Base-by-base conservation (phyloP, 495 filamentous ascomycete genomes). In the Pyrenopolyporus hunteri region DNA sequence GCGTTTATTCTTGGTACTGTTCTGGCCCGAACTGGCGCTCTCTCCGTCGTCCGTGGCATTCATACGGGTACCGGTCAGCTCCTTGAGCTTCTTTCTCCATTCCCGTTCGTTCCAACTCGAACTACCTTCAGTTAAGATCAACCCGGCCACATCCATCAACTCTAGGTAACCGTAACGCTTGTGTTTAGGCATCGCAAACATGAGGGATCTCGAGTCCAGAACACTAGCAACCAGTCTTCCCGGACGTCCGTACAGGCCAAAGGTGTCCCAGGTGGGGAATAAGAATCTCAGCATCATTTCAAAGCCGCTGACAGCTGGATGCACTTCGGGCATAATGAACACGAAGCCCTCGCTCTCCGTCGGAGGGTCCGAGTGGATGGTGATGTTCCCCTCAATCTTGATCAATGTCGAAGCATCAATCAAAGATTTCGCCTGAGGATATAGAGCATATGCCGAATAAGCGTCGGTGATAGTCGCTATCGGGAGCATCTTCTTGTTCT, bases 151-250 rank as follows among this genome's bases (percentile, higher is more conserved):
- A 73, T 99, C 94, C 31, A 90, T 64, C 23, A 93, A 82, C 63
- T 98, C 95, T 16, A 98, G 73, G 70, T 98, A 98, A 0, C 94
- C 93, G 70, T 96, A 96, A 52, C 89, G 83, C 33, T 85, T 85
- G 54, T 95, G 85, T 64, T 88, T 89, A 0, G 94, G 95, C 86
- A 99, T 93, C 0, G 92, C 95, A 75, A 99, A 98, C 94, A 99
- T 99, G 64, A 99, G 80, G 55, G 94, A 93, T 56, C 89, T 87
- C 3, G 87, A 78, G 72, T 99, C 91, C 20, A 90, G 84, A 0
- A 88, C 86, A 66, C 95, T 96, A 1, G 94, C 90, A 42, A 96
- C 86, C 20, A 99, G 79, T 55, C 90, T 87, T 22, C 83, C 90
- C 6, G 94, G 94, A 13, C 94, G 89, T 5, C 94, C 94, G 64